Conservation (phyloP, 768 basidiomycete species). For the Serendipita indica region DNA sequence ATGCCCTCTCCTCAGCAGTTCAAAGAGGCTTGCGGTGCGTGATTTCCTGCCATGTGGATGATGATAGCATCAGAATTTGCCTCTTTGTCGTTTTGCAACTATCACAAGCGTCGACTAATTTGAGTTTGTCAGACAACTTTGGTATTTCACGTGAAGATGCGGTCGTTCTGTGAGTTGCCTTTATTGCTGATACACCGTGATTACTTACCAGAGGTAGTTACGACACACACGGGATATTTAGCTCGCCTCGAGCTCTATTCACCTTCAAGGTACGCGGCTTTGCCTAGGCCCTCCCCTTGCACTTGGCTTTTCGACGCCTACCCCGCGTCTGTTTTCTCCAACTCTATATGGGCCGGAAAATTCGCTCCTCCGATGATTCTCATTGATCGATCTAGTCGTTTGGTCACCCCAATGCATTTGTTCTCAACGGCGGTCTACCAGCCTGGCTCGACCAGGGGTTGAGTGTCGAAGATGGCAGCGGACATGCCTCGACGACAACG, state of each 20-base stretch:
- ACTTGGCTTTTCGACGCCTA: not conserved
- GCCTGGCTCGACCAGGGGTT: constrained; percentile 58
- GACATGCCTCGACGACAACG: constrained; percentile 16
- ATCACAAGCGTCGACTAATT: not conserved
- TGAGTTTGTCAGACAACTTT: constrained; percentile 35
- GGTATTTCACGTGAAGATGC: constrained; percentile 62
- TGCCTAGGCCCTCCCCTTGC: not conserved
- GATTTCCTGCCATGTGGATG: not conserved
- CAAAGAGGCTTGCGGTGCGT: constrained; percentile 65
- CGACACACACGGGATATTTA: constrained; percentile 83
- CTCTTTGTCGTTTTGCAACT: not conserved
- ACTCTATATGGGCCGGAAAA: not conserved
- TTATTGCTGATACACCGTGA: too few relatives aligned
- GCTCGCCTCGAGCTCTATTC: constrained; percentile 80
- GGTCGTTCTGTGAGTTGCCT: constrained; percentile 67
- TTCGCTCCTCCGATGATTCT: not conserved
- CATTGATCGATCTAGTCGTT: constrained; percentile 33
- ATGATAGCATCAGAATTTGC: not conserved
- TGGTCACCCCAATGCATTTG: constrained; percentile 71
- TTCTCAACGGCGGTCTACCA: constrained; percentile 88
- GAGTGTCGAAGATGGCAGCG: constrained; percentile 29
- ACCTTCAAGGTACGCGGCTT: constrained; percentile 53
- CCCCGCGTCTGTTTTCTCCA: too few relatives aligned
- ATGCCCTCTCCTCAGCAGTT: constrained; percentile 64
- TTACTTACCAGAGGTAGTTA: too few relatives aligned